Base-by-base conservation (phyloP, 1,284 basidiomycete genomes). In the Wallemia mellicola region DNA sequence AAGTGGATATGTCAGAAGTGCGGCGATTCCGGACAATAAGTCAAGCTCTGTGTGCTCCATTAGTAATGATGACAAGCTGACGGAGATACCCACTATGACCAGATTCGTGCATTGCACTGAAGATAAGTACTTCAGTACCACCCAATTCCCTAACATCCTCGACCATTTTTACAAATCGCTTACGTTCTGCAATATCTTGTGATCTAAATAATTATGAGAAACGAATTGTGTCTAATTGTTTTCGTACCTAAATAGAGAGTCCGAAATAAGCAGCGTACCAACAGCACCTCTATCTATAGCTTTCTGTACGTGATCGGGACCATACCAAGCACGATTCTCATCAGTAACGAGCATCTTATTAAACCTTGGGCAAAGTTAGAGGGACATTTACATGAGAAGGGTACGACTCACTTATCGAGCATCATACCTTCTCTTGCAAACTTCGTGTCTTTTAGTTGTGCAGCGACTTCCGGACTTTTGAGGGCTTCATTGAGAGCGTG, bases 101-200 rank as follows among this genome's bases (percentile, higher is more conserved):
- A 26, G 85, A 87, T 70, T 98, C 92, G 69, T 99, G 94, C 92
- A 98, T 95, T 66, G 86, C 92, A 5, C 88, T 94, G 70, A 98
- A 98, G 64, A 96, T 89, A 56, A 95, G 74, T 2, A 89, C 88
- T 67, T 96, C 88, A 48, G 38, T 48, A 33, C 82, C 94, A 27
- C 89, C 87, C 63, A 84, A 86, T 58, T 79, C 76, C 63, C 84
- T 79, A 19, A 95, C 88, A 48, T 79, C 80, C 69, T 98, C 92
- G 0, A 94, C 88, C 60, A 98, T 75, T 57, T 74, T 73, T 33
- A 99, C 91, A 67, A 88, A 98, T 68, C 77, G 79, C 71, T 81
- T 88, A 32, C 87, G 75, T 57, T 76, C 76, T n/a, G 70, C 72
- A 3, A 83, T 79, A 64, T 91, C 79, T 65, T 78, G 83, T 60